Evolutionary conservation across 1,139 yeast species (phyloP).

Genomic region (Schizosaccharomyces versatilis): DNA sequence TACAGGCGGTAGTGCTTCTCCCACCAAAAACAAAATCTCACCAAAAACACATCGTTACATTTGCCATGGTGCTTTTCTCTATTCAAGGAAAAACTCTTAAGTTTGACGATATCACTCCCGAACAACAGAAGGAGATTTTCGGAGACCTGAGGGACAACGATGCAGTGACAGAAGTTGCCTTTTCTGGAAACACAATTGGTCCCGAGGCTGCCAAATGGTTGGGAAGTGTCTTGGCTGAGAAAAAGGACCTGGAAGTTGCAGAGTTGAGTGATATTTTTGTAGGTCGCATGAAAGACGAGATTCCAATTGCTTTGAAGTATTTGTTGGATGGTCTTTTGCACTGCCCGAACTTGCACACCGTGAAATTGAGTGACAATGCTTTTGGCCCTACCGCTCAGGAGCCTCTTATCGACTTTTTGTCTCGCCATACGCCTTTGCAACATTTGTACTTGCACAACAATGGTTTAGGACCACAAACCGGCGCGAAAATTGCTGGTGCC

Average conservation of each 20-base stretch:
- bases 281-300: conserved; percentile 82
- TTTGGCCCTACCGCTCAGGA: conserved; percentile 89
- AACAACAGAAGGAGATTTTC: conserved; percentile 49
- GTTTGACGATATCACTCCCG: conserved; percentile 20
- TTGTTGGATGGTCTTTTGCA: conserved; percentile 52
- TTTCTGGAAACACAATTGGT: conserved; percentile 87
- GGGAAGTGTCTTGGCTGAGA: conserved; percentile 32
- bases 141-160: conserved; percentile 27
- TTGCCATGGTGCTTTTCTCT: background rate
- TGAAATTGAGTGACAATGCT: conserved; percentile 84
- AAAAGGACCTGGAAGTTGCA: conserved; percentile 28
- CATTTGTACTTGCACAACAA: conserved; percentile 79
- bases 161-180: conserved; percentile 39
- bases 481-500: conserved; percentile 77
- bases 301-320: conserved; percentile 57
- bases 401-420: conserved; percentile 57
- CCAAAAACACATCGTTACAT: no score
- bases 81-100: background rate
- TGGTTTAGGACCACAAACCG: conserved; percentile 96
- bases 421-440: conserved; percentile 55
- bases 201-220: conserved; percentile 62
- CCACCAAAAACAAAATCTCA: no score
- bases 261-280: conserved; percentile 84
- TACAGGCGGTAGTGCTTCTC: no score
- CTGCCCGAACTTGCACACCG: conserved; percentile 44